phyloP scores from a whole-genome alignment of 106 monocot species.

The Dendrobium catenatum region DNA sequence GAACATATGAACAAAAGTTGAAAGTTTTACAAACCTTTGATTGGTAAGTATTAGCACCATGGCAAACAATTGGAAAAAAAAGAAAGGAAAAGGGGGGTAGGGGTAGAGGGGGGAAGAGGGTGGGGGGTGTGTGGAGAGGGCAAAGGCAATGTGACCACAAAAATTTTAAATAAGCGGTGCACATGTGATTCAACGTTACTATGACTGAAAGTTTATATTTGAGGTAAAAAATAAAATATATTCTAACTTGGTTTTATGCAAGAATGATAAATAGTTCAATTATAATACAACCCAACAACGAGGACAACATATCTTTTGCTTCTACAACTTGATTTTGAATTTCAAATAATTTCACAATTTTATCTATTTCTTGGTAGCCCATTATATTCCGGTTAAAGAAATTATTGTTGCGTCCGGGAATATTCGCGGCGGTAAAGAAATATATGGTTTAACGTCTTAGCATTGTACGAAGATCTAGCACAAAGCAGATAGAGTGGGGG shows the following conservation, averaged over 20 bases:
- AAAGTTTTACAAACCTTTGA: background rate
- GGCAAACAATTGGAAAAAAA: background rate
- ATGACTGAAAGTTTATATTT: background rate
- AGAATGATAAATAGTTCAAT: background rate
- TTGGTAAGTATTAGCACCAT: background rate
- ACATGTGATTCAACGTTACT: background rate
- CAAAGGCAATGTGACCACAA: background rate
- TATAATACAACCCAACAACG: background rate
- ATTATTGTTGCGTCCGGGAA: background rate
- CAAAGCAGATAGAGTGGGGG: too few species aligned
- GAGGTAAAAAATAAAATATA: background rate
- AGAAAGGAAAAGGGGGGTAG: too few species aligned
- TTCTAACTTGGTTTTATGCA: background rate
- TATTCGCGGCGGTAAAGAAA: too few species aligned
- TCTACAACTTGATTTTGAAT: background rate
- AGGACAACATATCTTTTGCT: background rate
- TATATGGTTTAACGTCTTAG: too few species aligned
- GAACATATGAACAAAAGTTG: background rate
- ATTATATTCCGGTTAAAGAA: background rate
- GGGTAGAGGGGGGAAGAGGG: too few species aligned
- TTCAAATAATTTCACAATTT: background rate
- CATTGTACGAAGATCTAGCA: too few species aligned
- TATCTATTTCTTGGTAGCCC: background rate
- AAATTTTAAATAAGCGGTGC: background rate
- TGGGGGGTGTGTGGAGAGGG: too few species aligned